A percentile compares a stretch with the other conserved stretches of the same genome.
Conservation (phyloP, 495 filamentous ascomycete species). For the Podospora appendiculata region DNA sequence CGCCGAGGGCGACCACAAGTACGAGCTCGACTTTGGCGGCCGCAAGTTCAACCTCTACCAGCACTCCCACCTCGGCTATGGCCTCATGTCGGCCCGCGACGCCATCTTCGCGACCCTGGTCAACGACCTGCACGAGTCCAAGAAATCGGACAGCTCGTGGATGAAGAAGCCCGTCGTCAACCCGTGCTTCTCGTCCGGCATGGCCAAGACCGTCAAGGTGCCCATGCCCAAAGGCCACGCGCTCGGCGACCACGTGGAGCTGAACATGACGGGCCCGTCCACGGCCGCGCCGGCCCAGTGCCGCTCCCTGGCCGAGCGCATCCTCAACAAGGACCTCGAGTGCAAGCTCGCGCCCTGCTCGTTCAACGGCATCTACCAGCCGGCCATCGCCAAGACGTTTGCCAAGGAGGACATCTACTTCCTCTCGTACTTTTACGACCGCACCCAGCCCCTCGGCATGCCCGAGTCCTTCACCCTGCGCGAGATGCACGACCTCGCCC, state of each 20-base stretch:
- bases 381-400: constrained; percentile 87
- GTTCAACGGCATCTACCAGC: constrained; percentile 95
- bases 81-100: constrained; percentile 88
- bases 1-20: constrained; percentile 91
- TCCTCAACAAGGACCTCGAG: constrained; percentile 75
- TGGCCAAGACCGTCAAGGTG: constrained; percentile 60
- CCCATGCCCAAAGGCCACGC: constrained; percentile 53
- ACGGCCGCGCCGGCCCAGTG: constrained; percentile 73
- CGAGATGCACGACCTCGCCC: constrained; percentile 77
- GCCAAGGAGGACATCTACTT: constrained; percentile 87
- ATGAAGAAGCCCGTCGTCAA: constrained; percentile 66
- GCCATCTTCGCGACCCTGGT: constrained; percentile 69
- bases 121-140: constrained; percentile 48
- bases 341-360: constrained; percentile 87
- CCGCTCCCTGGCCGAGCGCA: constrained; percentile 81
- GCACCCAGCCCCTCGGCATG: constrained; percentile 85
- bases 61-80: constrained; percentile 95
- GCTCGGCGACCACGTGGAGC: constrained; percentile 51
- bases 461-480: constrained; percentile 85
- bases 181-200: constrained; percentile 82
- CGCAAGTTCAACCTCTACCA: constrained; percentile 93
- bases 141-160: constrained; percentile 33
- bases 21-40: constrained; percentile 82
- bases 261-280: constrained; percentile 84
- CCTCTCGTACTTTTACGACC: constrained; percentile 96